Base-by-base conservation (phyloP, 2,329 filamentous ascomycete genomes). In the Xylariaceae sp. region DNA sequence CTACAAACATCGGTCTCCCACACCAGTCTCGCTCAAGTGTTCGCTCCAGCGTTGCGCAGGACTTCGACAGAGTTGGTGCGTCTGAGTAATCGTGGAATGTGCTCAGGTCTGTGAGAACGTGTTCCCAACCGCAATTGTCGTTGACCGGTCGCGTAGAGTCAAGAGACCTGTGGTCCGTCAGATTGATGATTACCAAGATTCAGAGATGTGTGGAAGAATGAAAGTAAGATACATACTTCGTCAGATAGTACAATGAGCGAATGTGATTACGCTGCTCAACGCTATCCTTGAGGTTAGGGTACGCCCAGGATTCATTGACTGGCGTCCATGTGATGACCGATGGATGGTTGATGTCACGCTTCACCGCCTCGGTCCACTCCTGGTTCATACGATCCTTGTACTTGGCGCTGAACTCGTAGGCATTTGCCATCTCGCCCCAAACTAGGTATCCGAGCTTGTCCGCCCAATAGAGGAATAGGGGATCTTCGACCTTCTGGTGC, bases 51-150 rank as follows among this genome's bases (percentile, higher is more conserved):
- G 73, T 78, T 0, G 75, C 72, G 66, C 84, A 88, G 1, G 81
- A 82, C 60, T 79, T 74, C 4, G 79, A 75, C 5, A 89, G 77
- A 18, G 78, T 80, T 0, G 80, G 75, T 0, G 76, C 82, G 66
- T 88, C 85, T 15, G 77, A 76, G 68, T 88, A 89, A 70, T 88
- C 85, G 69, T 88, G 86, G 75, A 86, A 89, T 0, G 86, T 88
- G 23, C 82, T 83, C 1, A 88, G 73, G 64, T 88, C 86, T 0
- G 82, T 86, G 9, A 77, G 66, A 4, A 88, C 84, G 63, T 88
- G 85, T 67, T 88, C 85, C 86, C 86, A 88, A 39, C 86, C 86
- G 64, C 86, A 88, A 71, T 89, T 88, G 70, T 88, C 86, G 67
- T 88, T 89, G 67, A 89, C 78, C 13, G 84, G 84, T 4, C 86